Evolutionary conservation across 345 rosid genomes (phyloP).

Genomic region (Eucalyptus pumila): DNA sequence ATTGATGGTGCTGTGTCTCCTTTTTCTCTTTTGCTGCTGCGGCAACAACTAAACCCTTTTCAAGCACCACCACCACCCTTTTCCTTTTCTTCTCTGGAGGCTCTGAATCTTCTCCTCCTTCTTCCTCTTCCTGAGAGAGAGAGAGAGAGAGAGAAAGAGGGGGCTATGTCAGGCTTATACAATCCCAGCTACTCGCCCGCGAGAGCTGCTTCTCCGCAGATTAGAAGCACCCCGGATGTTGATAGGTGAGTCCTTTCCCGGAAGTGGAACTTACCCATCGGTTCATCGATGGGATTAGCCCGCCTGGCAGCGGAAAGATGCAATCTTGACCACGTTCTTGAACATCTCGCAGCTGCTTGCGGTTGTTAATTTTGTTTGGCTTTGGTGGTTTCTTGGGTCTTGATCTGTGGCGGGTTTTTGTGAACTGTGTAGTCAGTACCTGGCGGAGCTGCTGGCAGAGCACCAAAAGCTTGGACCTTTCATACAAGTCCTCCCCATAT

Average conservation of each 20-base stretch:
- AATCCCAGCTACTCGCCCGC: conserved; percentile 94
- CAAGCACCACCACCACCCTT: background rate
- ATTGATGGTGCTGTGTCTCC: conserved; percentile 24
- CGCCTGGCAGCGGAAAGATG: background rate
- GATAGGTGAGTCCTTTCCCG: conserved; percentile 35
- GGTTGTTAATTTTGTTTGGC: background rate
- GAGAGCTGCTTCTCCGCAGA: conserved; percentile 95
- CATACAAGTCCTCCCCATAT: conserved; percentile 82
- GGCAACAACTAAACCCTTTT: conserved; percentile 26
- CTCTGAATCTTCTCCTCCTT: background rate
- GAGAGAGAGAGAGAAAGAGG: no score
- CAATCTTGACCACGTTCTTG: background rate
- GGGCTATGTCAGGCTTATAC: conserved; percentile 86
- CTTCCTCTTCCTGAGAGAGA: background rate
- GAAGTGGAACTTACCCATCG: background rate
- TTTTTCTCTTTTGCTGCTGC: conserved; percentile 21
- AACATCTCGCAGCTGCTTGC: background rate
- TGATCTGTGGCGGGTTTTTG: conserved; percentile 17
- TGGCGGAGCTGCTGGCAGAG: conserved; percentile 83
- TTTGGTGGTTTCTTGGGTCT: conserved; percentile 1
- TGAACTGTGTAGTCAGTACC: conserved; percentile 50
- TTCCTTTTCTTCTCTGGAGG: background rate
- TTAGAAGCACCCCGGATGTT: conserved; percentile 79
- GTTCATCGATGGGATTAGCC: background rate
- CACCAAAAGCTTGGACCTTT: conserved; percentile 98